Base-by-base conservation (phyloP, 495 filamentous ascomycete genomes). In the Jackrogersella multiformis region DNA sequence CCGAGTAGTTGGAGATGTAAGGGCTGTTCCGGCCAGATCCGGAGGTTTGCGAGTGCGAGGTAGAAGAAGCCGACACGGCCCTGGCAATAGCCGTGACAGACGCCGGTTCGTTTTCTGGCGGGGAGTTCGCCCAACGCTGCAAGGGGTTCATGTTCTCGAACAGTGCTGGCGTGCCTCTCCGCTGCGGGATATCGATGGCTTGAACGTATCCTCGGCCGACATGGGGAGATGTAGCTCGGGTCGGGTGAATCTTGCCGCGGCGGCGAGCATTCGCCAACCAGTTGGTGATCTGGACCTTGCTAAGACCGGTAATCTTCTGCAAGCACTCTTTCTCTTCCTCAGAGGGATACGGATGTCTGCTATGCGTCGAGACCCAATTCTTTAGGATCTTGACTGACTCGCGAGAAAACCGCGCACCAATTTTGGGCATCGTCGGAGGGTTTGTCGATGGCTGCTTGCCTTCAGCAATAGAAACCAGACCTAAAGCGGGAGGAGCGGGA, bases 201-300 rank as follows among this genome's bases (percentile, higher is more conserved):
- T 83, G 84, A n/a, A 83, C 71, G 68, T 78, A 81, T 60, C 74
- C 79, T 56, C 73, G 74, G 20, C 79, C 79, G 16, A 86, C 76
- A 56, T 85, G 84, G 13, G 87, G 87, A 21, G 84, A 85, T 15
- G 82, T 86, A 16, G 85, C 85, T 53, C 84, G 78, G 18, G 83
- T 79, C 23, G 85, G 79, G 24, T 85, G 84, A 53, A 89, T 85
- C 80, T 94, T 94, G 57, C 89, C 87, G 56, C 92, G 82, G 34
- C 92, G 85, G 36, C 92, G 87, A 56, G 92, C 90, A 74, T 96
- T 96, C 51, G 92, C 92, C 9, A 96, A 84, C 92, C 92, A 95
- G 72, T 94, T 94, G 21, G 87, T 87, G 51, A 96, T 91, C 74
- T 96, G 92, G 9, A 80, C 88, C 66, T 87, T 84, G 64, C 82